These are phyloP conservation scores for Acephala macrosclerotiorum DNA, from an alignment of 2,329 filamentous ascomycete species.

Conservation along the genomic window DNA sequence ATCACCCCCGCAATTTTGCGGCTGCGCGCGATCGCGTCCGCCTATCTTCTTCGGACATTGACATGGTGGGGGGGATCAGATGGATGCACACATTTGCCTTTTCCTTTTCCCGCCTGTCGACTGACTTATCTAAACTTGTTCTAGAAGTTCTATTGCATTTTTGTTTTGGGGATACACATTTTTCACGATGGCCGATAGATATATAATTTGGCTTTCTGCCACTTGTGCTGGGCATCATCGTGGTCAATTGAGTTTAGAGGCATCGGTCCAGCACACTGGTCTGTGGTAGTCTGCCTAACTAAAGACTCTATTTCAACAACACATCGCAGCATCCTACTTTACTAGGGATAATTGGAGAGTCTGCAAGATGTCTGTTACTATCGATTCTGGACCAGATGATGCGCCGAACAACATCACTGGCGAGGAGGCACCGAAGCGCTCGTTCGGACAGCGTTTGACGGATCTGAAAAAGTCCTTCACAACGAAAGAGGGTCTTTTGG, in stretches of 20 bases:
- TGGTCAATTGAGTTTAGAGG: not conserved
- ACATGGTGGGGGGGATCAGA: not conserved
- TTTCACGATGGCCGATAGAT: not conserved
- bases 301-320: not conserved
- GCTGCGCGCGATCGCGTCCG: not conserved
- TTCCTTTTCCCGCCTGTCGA: slow-evolving; percentile 1
- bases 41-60: no score
- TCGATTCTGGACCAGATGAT: slow-evolving; percentile 40
- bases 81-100: not conserved
- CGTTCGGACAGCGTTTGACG: slow-evolving; percentile 49
- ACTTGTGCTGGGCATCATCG: not conserved
- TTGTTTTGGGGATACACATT: not conserved
- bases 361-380: slow-evolving; percentile 37
- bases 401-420: slow-evolving; percentile 54
- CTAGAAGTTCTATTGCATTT: slow-evolving; percentile 1
- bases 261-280: not conserved
- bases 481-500: slow-evolving; percentile 73
- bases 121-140: not conserved
- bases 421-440: slow-evolving; percentile 48
- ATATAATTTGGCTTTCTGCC: not conserved
- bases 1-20: not conserved
- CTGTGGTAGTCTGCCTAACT: not conserved
- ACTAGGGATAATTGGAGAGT: not conserved
- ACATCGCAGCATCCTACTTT: not conserved
- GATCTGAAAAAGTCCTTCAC: slow-evolving; percentile 54